Evolutionary conservation across 1,284 basidiomycete genomes (phyloP), one percentile per base, ranked within the genome.

Genomic region (Kwoniella shivajii): DNA sequence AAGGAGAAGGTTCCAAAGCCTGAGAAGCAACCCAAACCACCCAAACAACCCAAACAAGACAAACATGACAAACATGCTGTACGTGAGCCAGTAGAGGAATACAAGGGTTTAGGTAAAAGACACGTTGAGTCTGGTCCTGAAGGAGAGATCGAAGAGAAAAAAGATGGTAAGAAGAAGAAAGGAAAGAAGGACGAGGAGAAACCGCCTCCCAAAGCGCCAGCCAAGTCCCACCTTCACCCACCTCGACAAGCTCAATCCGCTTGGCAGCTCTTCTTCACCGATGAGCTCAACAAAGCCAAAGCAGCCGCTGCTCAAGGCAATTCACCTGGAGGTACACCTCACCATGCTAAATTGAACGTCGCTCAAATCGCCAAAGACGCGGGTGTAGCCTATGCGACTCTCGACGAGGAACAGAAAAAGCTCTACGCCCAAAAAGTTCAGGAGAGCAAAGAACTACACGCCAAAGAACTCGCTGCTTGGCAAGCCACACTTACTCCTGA

Each of bases 241-340:
- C 93, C 93, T 42, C 94, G 94, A 80, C 84, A 94, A 69, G 90
- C 93, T 13, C 92, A 90, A 5, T 94, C 91, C 5, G 91, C 92
- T 41, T 97, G 93, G 93, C 93, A 97, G 78, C 84, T 97, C 50
- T 97, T 92, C 80, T 96, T 97, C 78, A 92, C 91, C 36, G 92
- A 96, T 75, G 93, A 92, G 86, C 91, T 97, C 65, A 87, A 89
- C 76, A 85, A 87, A 71, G 90, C 92, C 76, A 92, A 93, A 80
- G 85, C 85, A 0, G 69, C 72, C 20, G 71, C 73, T 6, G 60
- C 88, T 63, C 60, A 64, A 30, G 90, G 91, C 74, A 89, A 91
- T 77, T 85, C 86, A 1, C 77, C 78, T 5, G 76, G 75, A 26
- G 74, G 74, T 16, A 74, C 74, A 9, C 67, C 68, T 16, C 70